Conservation (phyloP, 2,329 filamentous ascomycete species). For the Xylaria polymorpha region DNA sequence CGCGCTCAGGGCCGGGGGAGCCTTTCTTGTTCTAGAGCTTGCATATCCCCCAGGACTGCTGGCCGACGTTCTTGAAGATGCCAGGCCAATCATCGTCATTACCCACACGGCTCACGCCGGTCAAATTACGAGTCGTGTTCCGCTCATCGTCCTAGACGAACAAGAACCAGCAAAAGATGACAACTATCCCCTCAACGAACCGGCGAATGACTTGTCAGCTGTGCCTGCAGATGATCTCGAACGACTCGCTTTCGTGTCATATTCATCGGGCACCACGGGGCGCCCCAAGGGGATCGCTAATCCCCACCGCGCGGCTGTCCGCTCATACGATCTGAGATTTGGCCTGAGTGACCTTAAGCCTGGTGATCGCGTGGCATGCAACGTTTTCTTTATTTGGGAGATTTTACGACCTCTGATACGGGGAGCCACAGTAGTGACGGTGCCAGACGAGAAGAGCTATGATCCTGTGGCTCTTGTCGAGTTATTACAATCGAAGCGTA, state of each 20-base stretch:
- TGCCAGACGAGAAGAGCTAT: slow-evolving; percentile 81
- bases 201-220: slow-evolving; percentile 59
- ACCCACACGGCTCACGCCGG: slow-evolving; percentile 72
- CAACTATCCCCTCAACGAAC: slow-evolving; percentile 44
- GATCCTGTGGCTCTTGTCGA: slow-evolving; percentile 80
- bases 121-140: slow-evolving; percentile 72
- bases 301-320: slow-evolving; percentile 77
- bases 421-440: slow-evolving; percentile 79
- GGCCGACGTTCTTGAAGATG: slow-evolving; percentile 81
- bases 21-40: slow-evolving; percentile 82
- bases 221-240: slow-evolving; percentile 77
- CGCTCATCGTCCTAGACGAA: slow-evolving; percentile 73
- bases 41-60: slow-evolving; percentile 80
- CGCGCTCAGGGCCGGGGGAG: slow-evolving; percentile 80
- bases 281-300: slow-evolving; percentile 84
- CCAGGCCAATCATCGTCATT: slow-evolving; percentile 75
- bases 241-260: slow-evolving; percentile 81
- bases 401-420: slow-evolving; percentile 80
- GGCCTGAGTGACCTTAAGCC: slow-evolving; percentile 74
- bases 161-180: slow-evolving; percentile 49
- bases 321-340: slow-evolving; percentile 80
- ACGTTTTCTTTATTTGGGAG: slow-evolving; percentile 90
- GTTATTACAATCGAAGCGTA: slow-evolving; percentile 70
- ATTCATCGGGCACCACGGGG: slow-evolving; percentile 81
- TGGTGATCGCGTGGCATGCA: slow-evolving; percentile 84